These are phyloP conservation scores for Botryotinia narcissicola DNA, from an alignment of 2,329 filamentous ascomycete genomes.

Conservation along the genomic window DNA sequence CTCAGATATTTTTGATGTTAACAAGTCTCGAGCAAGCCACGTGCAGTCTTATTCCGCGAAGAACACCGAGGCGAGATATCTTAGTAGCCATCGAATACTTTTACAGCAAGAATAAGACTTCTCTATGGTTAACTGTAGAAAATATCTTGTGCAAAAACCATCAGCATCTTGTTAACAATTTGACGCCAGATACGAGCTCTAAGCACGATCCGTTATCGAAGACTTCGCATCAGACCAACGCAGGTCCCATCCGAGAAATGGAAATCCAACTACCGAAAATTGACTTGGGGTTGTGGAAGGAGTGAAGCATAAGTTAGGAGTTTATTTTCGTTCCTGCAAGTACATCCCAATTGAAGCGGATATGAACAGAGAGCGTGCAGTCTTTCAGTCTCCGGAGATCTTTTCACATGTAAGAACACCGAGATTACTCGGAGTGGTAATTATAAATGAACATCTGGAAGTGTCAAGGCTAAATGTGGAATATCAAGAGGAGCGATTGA, in stretches of 20 bases:
- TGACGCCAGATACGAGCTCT: not conserved
- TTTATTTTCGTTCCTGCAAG: no score
- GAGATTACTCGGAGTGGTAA: not conserved
- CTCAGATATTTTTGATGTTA: not conserved
- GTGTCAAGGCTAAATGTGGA: not conserved
- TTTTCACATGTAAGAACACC: not conserved
- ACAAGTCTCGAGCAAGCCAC: not conserved
- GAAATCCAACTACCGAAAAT: not conserved
- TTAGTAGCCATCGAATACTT: not conserved
- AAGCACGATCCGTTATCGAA: not conserved
- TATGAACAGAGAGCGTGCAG: no score
- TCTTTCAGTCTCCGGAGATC: rapidly evolving
- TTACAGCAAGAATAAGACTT: not conserved
- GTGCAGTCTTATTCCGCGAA: not conserved
- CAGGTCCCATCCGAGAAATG: not conserved
- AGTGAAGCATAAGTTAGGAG: not conserved
- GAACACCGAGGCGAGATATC: not conserved
- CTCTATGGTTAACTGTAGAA: not conserved
- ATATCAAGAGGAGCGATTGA: not conserved
- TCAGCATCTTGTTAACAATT: not conserved
- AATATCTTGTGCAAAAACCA: rapidly evolving
- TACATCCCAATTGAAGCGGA: no score
- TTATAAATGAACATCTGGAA: not conserved
- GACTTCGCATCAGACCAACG: not conserved
- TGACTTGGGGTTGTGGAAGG: not conserved